phyloP scores from a whole-genome alignment of 495 filamentous ascomycete species.

The Aspergillus egyptiacus region DNA sequence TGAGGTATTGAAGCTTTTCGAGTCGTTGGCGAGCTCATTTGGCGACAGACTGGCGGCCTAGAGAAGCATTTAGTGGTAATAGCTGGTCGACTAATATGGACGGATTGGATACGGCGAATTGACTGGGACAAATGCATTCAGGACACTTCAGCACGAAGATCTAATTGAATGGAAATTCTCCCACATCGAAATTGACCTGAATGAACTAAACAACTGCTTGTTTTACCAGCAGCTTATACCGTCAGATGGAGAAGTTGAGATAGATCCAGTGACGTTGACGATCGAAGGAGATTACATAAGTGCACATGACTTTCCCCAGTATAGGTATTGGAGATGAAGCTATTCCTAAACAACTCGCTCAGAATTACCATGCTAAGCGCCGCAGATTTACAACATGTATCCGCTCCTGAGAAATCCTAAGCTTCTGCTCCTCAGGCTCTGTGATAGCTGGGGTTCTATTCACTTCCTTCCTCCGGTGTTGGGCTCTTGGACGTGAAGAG shows the following conservation, averaged over 20 bases:
- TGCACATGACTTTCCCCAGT: background rate
- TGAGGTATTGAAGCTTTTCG: constrained; percentile 41
- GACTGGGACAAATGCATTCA: constrained; percentile 2
- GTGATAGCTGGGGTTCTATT: no score
- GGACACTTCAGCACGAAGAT: background rate
- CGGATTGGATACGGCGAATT: background rate
- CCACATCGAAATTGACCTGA: background rate
- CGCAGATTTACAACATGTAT: no score
- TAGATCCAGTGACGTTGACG: constrained; percentile 4
- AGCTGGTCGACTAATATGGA: background rate
- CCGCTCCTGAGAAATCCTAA: background rate
- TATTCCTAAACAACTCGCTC: background rate
- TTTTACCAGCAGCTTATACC: background rate
- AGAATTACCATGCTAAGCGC: background rate
- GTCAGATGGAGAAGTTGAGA: background rate
- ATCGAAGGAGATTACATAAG: background rate
- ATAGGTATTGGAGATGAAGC: background rate
- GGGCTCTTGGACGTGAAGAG: no score
- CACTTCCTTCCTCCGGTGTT: no score
- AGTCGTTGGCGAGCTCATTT: constrained; percentile 30
- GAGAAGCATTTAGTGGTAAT: background rate
- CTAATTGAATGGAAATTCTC: background rate
- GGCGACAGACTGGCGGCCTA: background rate
- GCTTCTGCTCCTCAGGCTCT: background rate
- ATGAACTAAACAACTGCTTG: background rate